Evolutionary conservation across 345 rosid species (phyloP).

Genomic region (Lagerstroemia speciosa): DNA sequence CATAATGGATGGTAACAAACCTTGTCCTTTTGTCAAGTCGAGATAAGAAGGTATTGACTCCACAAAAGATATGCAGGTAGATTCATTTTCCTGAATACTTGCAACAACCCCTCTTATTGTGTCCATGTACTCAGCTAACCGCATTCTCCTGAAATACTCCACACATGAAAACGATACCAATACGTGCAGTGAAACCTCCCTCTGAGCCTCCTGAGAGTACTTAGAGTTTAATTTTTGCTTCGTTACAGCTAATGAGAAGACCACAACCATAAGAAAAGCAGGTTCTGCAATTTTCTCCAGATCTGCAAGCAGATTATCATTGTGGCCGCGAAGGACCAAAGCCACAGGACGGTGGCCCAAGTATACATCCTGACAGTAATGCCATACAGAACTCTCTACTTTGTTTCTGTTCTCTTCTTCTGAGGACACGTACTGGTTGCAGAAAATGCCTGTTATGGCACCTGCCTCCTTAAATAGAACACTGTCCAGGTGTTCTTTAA

Average conservation of each 20-base stretch:
- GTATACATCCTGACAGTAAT: slow-evolving; percentile 66
- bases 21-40: slow-evolving; percentile 60
- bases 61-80: slow-evolving; percentile 54
- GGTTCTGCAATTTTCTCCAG: slow-evolving; percentile 85
- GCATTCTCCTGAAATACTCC: slow-evolving; percentile 77
- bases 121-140: slow-evolving; percentile 85
- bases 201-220: slow-evolving; percentile 42
- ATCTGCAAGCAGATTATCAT: slow-evolving; percentile 43
- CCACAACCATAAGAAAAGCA: slow-evolving; percentile 82
- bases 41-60: slow-evolving; percentile 71
- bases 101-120: slow-evolving; percentile 63
- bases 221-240: slow-evolving; percentile 50
- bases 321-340: slow-evolving; percentile 48
- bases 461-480: slow-evolving; percentile 75
- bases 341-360: slow-evolving; percentile 57
- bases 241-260: slow-evolving; percentile 66
- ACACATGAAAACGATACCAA: slow-evolving; percentile 70
- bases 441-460: slow-evolving; percentile 56
- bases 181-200: slow-evolving; percentile 59
- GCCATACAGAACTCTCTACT: slow-evolving; percentile 72
- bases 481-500: slow-evolving; percentile 48
- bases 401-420: slow-evolving; percentile 46
- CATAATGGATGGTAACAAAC: slow-evolving; percentile 21
- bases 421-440: slow-evolving; percentile 61
- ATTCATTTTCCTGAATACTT: slow-evolving; percentile 66